Evolutionary conservation across 2,329 filamentous ascomycete species (phyloP), one percentile per base, ranked within the genome.

Genomic region (Fusarium sublunatum): DNA sequence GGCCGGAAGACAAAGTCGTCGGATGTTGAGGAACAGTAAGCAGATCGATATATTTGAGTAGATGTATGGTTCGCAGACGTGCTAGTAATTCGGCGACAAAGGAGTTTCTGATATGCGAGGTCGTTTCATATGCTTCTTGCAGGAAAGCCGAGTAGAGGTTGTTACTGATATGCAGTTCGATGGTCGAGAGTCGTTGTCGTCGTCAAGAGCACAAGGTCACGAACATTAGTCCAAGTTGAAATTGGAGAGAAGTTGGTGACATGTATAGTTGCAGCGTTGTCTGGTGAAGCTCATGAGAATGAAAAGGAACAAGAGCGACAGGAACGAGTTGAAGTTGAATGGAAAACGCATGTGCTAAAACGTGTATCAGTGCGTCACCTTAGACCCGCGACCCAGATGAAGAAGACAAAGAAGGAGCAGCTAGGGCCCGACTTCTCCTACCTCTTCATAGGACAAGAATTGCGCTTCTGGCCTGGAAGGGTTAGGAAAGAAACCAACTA

Each of bases 351-450:
- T 63, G 62, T 65, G 62, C 61, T 53, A 62, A 65, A 45, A 54
- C 48, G 44, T 65, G 58, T 57, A 65, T 57, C 29, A 48, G 51
- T 65, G 62, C 48, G 55, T 65, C 62, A 65, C 62, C 63, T 65
- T 62, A 65, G 51, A 52, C 40, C 49, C 53, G 31, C 53, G 51
- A 53, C 61, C 56, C n/a, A 50, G 45, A 43, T 47, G 55, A 60
- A 60, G 55, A 28, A 19, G 19, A 58, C 61, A 55, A 54, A 62
- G 61, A 41, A 56, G 53, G 52, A 48, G 56, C 52, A 57, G 32
- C 47, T 43, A 53, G 51, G 50, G 40, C 44, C 44, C 57, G 26
- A 26, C 40, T 50, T 46, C 35, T 43, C 40, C 35, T 61, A 36
- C 35, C 46, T 36, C 36, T 61, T 64, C 50, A 55, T 60, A 57